These are phyloP conservation scores for Ogataea henricii DNA, from an alignment of 805 yeast species.

Conservation along the genomic window DNA sequence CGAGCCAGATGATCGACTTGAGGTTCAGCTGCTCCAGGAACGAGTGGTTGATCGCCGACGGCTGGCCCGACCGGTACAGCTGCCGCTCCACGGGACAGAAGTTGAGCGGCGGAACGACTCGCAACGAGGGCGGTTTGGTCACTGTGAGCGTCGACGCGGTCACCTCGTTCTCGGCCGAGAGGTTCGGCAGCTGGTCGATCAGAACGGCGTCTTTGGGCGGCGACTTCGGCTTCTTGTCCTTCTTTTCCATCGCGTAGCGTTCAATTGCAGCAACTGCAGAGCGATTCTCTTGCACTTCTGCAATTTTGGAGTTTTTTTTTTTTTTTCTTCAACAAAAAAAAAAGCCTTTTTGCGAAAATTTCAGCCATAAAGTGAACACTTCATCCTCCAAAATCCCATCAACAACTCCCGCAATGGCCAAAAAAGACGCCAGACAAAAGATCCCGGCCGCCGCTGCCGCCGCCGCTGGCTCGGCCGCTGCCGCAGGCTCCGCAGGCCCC, in stretches of 20 bases:
- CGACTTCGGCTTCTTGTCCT: constrained; percentile 13
- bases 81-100: constrained; percentile 92
- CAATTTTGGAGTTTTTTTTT: background rate
- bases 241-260: constrained; percentile 17
- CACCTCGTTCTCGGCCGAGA: constrained; percentile 24
- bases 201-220: constrained; percentile 26
- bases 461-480: constrained; percentile 5
- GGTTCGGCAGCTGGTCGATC: constrained; percentile 29
- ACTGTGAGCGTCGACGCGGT: constrained; percentile 30
- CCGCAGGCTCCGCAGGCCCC: constrained; percentile 10
- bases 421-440: constrained; percentile 35
- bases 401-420: constrained; percentile 35
- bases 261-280: no score
- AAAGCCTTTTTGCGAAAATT: background rate
- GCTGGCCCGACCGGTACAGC: constrained; percentile 90
- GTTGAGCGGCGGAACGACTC: constrained; percentile 91
- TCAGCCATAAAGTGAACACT: background rate
- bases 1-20: constrained; percentile 87
- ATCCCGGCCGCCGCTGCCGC: background rate
- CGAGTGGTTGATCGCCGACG: constrained; percentile 88
- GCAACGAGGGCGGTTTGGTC: constrained; percentile 57
- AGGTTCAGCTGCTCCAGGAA: constrained; percentile 74
- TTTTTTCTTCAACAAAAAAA: background rate
- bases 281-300: background rate
- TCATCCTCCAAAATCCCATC: background rate